Evolutionary conservation across 306 rosid species (phyloP).

Genomic region (Quercus variabilis): DNA sequence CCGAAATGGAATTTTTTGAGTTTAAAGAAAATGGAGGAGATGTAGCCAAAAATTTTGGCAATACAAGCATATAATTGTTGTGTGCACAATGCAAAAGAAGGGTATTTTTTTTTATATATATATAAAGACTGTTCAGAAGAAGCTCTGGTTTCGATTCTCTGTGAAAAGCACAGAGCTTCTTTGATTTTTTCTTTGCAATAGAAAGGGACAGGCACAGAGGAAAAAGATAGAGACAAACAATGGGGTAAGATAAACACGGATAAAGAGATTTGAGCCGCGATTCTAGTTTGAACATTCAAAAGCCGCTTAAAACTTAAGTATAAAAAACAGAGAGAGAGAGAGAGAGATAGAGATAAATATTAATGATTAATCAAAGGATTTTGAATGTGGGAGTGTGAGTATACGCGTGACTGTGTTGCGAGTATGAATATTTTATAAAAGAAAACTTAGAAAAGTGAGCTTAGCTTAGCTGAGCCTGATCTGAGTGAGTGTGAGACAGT

Average conservation of each 20-base stretch:
- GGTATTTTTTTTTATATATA: no score
- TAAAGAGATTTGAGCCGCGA: conserved; percentile 29
- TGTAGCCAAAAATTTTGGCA: background rate
- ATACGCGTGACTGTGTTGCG: conserved; percentile 28
- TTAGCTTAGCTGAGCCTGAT: no score
- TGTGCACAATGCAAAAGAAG: no score
- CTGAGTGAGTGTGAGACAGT: no score
- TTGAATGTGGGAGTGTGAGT: conserved; percentile 28
- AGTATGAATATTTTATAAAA: background rate
- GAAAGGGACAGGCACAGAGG: background rate
- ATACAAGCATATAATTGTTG: no score
- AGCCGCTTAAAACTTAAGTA: background rate
- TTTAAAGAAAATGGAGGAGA: background rate
- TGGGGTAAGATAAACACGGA: background rate
- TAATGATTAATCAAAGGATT: background rate
- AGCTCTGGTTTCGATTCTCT: conserved; percentile 15
- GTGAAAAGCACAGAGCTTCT: conserved; percentile 3
- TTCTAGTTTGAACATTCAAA: conserved; percentile 33
- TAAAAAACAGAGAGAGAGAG: background rate
- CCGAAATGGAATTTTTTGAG: conserved; percentile 42
- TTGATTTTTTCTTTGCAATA: background rate
- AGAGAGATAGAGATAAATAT: background rate
- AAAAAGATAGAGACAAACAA: background rate
- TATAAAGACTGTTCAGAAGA: background rate
- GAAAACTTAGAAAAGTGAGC: no score